Evolutionary conservation across 2,329 filamentous ascomycete genomes (phyloP).

Genomic region (Exophiala bonariae): DNA sequence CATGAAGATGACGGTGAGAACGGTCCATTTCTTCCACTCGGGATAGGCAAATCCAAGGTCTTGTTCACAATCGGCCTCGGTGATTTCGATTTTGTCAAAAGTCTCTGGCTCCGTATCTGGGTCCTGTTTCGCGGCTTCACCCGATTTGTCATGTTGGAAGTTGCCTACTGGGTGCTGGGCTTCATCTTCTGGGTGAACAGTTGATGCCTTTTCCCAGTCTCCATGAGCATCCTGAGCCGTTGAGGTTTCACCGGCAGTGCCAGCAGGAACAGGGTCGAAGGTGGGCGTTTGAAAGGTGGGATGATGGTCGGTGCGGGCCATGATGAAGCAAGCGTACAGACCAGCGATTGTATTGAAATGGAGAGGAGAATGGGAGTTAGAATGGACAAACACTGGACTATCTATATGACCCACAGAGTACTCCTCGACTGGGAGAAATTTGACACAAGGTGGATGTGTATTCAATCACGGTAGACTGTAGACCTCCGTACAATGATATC

Average conservation of each 20-base stretch:
- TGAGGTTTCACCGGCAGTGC: neutral
- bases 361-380: too few species aligned
- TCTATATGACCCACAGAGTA: too few species aligned
- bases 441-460: too few species aligned
- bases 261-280: neutral
- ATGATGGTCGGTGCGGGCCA: slow-evolving; percentile 4
- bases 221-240: slow-evolving; percentile 10
- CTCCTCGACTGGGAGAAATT: too few species aligned
- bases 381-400: neutral
- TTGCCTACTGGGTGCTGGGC: neutral
- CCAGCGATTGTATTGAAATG: too few species aligned
- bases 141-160: neutral
- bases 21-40: slow-evolving; percentile 67
- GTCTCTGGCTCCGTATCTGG: slow-evolving; percentile 10
- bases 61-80: slow-evolving; percentile 62
- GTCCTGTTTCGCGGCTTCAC: slow-evolving; percentile 1
- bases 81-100: slow-evolving; percentile 40
- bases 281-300: neutral
- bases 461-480: too few species aligned
- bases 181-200: slow-evolving; percentile 12
- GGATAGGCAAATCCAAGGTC: slow-evolving; percentile 63
- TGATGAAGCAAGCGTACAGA: too few species aligned
- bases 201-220: slow-evolving; percentile 23
- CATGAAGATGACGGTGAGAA: slow-evolving; percentile 70
- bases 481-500: too few species aligned